Conservation (phyloP, 768 basidiomycete genomes). For the Tricholoma matsutake region DNA sequence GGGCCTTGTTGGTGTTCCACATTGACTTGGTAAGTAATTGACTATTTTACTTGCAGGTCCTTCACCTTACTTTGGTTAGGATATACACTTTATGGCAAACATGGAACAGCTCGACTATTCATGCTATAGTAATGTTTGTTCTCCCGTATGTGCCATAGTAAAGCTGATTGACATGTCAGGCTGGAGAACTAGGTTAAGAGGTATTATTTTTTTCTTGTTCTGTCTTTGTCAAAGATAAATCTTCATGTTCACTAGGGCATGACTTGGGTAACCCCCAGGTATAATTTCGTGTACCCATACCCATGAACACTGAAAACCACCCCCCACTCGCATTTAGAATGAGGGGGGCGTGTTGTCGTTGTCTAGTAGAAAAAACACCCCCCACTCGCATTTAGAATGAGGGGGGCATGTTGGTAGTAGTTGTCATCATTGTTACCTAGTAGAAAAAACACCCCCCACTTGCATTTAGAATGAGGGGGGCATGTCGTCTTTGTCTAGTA, state of each 20-base stretch:
- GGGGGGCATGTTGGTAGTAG: no score
- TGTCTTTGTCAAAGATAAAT: conserved; percentile 41
- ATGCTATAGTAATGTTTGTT: neutral
- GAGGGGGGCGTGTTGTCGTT: no score
- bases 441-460: no score
- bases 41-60: neutral
- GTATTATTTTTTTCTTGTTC: conserved; percentile 57
- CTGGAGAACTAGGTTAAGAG: conserved; percentile 73
- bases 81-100: conserved; percentile 56
- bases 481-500: no score
- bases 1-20: conserved; percentile 49
- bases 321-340: no score
- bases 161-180: conserved; percentile 29
- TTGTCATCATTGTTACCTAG: no score
- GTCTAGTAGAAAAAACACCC: no score
- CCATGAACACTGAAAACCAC: no score
- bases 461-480: no score
- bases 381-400: no score
- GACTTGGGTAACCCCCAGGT: no score
- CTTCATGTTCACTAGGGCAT: neutral
- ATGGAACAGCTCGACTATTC: conserved; percentile 45
- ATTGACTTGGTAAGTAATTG: conserved; percentile 38
- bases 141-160: conserved; percentile 28
- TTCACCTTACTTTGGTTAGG: neutral
- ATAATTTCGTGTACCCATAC: no score